Evolutionary conservation across 805 yeast genomes (phyloP).

Genomic region (Scheffersomyces amazonensis): DNA sequence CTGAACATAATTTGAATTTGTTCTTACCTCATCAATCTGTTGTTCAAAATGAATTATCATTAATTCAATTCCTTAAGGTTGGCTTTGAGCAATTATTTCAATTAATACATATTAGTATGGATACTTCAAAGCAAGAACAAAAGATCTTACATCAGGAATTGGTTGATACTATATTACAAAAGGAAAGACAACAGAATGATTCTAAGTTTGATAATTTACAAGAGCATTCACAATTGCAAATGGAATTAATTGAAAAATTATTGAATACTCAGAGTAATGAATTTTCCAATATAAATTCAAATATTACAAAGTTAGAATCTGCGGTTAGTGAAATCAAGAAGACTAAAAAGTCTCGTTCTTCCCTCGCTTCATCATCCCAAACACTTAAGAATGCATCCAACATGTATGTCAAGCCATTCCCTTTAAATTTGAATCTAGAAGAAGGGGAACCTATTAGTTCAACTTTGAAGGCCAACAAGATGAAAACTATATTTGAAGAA

Average conservation of each 20-base stretch:
- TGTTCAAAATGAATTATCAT: background rate
- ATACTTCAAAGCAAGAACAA: background rate
- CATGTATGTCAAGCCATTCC: slow-evolving; percentile 14
- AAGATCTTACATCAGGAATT: background rate
- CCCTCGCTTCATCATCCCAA: background rate
- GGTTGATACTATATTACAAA: background rate
- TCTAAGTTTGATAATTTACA: slow-evolving; percentile 3
- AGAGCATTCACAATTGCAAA: slow-evolving; percentile 6
- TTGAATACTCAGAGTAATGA: slow-evolving; percentile 8
- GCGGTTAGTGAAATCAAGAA: slow-evolving; percentile 3
- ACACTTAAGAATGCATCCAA: background rate
- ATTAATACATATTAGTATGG: background rate
- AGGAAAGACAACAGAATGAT: background rate
- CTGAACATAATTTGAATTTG: slow-evolving; percentile 8
- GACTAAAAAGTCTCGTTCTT: background rate
- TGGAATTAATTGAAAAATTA: slow-evolving; percentile 8
- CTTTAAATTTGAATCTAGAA: slow-evolving; percentile 11
- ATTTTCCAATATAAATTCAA: slow-evolving; percentile 6
- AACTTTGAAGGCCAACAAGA: slow-evolving; percentile 1
- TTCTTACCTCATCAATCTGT: slow-evolving; percentile 2
- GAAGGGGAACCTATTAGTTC: background rate
- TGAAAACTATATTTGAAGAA: slow-evolving; percentile 9
- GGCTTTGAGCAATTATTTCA: background rate
- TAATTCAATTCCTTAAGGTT: background rate
- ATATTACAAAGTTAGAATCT: slow-evolving; percentile 8